Evolutionary conservation across 1,284 basidiomycete genomes (phyloP), one percentile per base, ranked within the genome.

Genomic region (Phellopilus nigrolimitatus): DNA sequence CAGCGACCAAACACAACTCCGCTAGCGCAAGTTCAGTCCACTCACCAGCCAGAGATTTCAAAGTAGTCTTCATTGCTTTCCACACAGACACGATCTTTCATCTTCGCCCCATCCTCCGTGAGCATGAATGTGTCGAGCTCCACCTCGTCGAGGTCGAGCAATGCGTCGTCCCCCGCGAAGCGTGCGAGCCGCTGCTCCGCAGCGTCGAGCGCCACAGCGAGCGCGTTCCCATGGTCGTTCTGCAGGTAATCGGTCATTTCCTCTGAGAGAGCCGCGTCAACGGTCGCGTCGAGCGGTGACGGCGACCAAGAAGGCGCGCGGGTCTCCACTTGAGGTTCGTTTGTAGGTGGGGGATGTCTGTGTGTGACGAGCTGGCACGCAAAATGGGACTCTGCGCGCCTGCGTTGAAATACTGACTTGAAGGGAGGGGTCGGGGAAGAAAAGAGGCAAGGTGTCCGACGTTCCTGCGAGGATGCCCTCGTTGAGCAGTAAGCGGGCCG

Each of bases 1-100:
- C 57, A 78, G 73, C 69, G 67, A 76, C 67, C 24, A 52, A 51
- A 62, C 55, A 31, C 52, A 19, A 56, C 47, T 39, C 39, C 30
- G 33, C 25, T 45, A 44, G 30, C 12, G 28, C 41, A 5, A 46
- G 7, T 45, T 38, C 25, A 22, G 13, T 12, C 7, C 74, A n/a
- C n/a, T n/a, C n/a, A n/a, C n/a, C n/a, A n/a, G n/a, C n/a, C n/a
- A n/a, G n/a, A n/a, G n/a, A n/a, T 82, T 66, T 97, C 91, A 44
- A 99, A 71, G 71, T 97, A 99, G 49, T 97, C 93, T 58, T 81
- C 81, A 69, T 99, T 99, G 65, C 94, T 77, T 68, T 95, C 93
- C 56, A 98, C 90, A 95, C 97, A 99, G 15, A 99, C 83, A 22
- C 94, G 83, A 63, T 95, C 93, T 66, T 95, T 97, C 63, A 93